Base-by-base conservation (phyloP, 768 basidiomycete genomes). In the Galerina marginata region DNA sequence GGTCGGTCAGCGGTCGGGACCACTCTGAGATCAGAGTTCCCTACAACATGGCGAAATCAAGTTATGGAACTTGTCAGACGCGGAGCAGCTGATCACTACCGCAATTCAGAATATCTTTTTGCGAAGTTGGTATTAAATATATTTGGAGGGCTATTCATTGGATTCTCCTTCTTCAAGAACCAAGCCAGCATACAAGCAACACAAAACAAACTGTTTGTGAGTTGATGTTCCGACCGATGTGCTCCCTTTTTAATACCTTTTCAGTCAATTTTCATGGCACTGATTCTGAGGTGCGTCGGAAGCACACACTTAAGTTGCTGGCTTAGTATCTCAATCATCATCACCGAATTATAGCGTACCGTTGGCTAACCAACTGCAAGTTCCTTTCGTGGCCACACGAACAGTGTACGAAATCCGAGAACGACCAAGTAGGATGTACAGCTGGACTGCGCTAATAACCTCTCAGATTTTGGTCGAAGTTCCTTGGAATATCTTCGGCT, bases 321-420 rank as follows among this genome's bases (percentile, higher is more conserved):
- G 9, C 14, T 4, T 33, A n/a, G 6, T 26, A 16, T 23, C n/a
- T n/a, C 42, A 23, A 20, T 15, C 26, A 36, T 37, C 37, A 5
- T 59, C 2, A 26, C 45, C 14, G 9, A 4, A 10, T 3, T 39
- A 4, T 23, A 65, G 77, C 65, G 82, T 83, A 0, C 83, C 86
- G 0, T 74, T 89, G 20, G 79, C 85, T 9, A 85, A 87, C 65
- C 88, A 90, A 65, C 78, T 90, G 0, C 87, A 88, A 68, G 81
- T 85, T n/a, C 78, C 82, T 40, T 90, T 84, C 75, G 77, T 90
- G 58, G 72, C 75, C 37, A 80, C 83, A 53, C 85, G 89, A 15
- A 74, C 69, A 1, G 74, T 90, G 25, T 90, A 89, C 63, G 86
- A 88, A 66, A 82, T 87, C 42, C 82, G 89, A n/a, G 89, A 91